phyloP scores from a whole-genome alignment of 805 yeast genomes.

The Teunomyces tritomae region DNA sequence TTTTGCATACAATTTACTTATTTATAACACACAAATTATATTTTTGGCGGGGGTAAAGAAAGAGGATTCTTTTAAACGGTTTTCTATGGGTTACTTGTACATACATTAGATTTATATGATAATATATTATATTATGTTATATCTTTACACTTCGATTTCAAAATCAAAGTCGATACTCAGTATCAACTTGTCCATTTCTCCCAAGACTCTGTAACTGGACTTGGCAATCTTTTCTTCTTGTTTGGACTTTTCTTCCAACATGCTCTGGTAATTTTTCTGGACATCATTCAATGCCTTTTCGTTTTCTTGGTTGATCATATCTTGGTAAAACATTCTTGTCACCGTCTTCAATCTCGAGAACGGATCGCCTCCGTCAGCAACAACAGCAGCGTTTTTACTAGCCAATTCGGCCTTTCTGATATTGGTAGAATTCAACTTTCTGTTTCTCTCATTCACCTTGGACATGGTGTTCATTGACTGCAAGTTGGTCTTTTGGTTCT shows the following conservation, averaged over 20 bases:
- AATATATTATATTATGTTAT: neutral
- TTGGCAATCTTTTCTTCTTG: constrained; percentile 46
- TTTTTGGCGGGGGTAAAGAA: too few relatives aligned
- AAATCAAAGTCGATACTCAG: constrained; percentile 35
- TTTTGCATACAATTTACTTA: neutral
- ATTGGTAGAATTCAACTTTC: constrained; percentile 72
- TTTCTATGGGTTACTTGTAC: constrained; percentile 1
- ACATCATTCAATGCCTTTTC: constrained; percentile 58
- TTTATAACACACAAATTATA: too few relatives aligned
- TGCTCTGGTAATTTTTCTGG: constrained; percentile 40
- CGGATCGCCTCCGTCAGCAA: constrained; percentile 64
- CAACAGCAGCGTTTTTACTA: constrained; percentile 35
- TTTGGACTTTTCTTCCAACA: constrained; percentile 39
- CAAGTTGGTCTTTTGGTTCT: constrained; percentile 33
- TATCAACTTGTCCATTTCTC: constrained; percentile 54
- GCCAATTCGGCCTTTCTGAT: constrained; percentile 77
- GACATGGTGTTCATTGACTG: constrained; percentile 52
- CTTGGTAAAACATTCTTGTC: constrained; percentile 75
- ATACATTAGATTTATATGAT: neutral
- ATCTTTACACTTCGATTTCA: constrained; percentile 1
- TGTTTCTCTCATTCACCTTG: constrained; percentile 79
- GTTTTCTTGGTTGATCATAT: constrained; percentile 54
- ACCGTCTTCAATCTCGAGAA: constrained; percentile 86
- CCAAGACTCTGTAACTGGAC: constrained; percentile 56
- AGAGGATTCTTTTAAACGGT: neutral